Base-by-base conservation (phyloP, 163 green algal species). In the Scenedesmus sp. region DNA sequence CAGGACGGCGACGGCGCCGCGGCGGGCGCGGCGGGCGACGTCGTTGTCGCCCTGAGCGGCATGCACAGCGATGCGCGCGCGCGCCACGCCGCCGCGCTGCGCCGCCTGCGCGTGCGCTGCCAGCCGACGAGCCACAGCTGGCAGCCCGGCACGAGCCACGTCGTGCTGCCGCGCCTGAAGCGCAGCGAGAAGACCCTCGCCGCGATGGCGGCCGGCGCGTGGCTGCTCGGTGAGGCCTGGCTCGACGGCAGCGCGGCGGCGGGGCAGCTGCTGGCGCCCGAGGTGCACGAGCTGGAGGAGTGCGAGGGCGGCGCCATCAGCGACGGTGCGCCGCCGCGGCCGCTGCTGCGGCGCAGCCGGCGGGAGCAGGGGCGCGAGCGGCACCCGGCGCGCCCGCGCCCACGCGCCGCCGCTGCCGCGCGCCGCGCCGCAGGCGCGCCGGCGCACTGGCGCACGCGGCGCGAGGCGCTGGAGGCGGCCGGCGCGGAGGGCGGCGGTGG, bases 111-210 rank as follows among this genome's bases (percentile, higher is more conserved):
- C 22, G 60, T 90, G 9, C 24, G 22, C n/a, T 82, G 54, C 57
- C 31, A 77, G 20, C 28, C 44, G 0, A 26, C 28, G 22, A 77
- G 39, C 20, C 83, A 90, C 63, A 47, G 58, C 10, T 91, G 82
- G 82, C 42, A 81, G 29, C 14, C 42, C 14, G 44, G 76, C 34
- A 76, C 78, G 3, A 91, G 78, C 2, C 86, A 91, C 56, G 71
- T 89, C 29, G 84, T 88, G 22, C 34, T 72, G 50, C 74, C 82
- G 20, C 11, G 3, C 0, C 44, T 91, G 62, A 80, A 67, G 47
- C 65, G 84, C n/a, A 84, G 69, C 10, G 73, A 73, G 33, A 91
- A 91, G 76, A 83, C 51, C 24, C 63, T 91, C 26, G 70, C 82
- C 33, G 86, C 26, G 11, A 80, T 91, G 74, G 84, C 86, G 28